Evolutionary conservation across 179 eudicot genomes (phyloP).

Genomic region (Silene coronaria): DNA sequence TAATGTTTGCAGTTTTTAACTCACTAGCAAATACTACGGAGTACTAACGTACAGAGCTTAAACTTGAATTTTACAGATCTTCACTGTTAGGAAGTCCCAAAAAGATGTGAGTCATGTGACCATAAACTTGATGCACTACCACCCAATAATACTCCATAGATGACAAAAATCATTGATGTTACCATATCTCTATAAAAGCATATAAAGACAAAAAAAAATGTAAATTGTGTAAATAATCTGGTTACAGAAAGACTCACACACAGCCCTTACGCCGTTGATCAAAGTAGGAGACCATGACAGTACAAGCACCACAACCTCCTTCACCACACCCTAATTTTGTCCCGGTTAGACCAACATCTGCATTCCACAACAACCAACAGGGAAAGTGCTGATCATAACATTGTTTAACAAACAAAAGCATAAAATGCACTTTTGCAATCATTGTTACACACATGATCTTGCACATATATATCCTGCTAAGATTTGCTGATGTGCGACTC

Average conservation of each 20-base stretch:
- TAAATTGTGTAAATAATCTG: background rate
- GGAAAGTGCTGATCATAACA: constrained; percentile 12
- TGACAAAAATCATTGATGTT: background rate
- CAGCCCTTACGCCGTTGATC: constrained; percentile 68
- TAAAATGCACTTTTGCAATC: background rate
- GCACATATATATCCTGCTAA: background rate
- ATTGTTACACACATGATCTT: background rate
- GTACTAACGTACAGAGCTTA: background rate
- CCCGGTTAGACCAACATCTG: constrained; percentile 81
- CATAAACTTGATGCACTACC: background rate
- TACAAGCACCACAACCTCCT: constrained; percentile 99
- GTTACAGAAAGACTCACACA: constrained; percentile 55
- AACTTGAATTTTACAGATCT: constrained; percentile 8
- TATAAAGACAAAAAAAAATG: background rate
- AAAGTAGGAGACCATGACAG: constrained; percentile 81
- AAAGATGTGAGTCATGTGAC: constrained; percentile 2
- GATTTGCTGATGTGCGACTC: no score
- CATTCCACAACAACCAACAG: constrained; percentile 12
- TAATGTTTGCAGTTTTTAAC: background rate
- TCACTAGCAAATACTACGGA: background rate
- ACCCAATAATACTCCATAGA: background rate
- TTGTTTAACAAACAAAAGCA: background rate
- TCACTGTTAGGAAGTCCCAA: background rate
- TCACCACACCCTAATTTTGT: constrained; percentile 98
- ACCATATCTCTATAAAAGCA: background rate